Percentiles rank a stretch among this genome's conserved stretches.
These are phyloP conservation scores for Citrus sp. DNA, from an alignment of 345 rosid species.

Conservation along the genomic window DNA sequence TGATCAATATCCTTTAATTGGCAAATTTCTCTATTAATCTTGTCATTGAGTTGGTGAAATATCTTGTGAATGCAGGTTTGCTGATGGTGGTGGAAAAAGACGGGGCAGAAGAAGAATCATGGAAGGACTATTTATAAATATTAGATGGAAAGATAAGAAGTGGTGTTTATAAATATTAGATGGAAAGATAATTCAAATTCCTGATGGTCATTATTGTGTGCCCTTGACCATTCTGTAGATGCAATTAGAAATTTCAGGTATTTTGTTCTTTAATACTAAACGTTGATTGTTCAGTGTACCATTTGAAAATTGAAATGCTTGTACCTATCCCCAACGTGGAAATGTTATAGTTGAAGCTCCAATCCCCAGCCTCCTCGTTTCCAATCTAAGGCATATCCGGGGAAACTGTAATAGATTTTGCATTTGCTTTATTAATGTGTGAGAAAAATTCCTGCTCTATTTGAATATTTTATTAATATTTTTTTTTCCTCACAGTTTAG, in stretches of 20 bases:
- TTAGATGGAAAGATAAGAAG: too few species aligned
- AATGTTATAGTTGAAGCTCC: background rate
- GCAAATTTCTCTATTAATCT: background rate
- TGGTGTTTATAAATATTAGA: background rate
- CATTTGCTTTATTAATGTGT: too few species aligned
- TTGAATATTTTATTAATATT: too few species aligned
- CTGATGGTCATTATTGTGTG: background rate
- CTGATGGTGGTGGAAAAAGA: background rate
- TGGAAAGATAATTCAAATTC: background rate
- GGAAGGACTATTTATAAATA: background rate
- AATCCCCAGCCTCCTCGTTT: background rate
- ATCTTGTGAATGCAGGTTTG: background rate
- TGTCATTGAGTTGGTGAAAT: background rate
- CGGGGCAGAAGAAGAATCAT: background rate
- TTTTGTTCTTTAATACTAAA: background rate
- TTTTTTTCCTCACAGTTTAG: too few species aligned
- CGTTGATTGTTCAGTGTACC: background rate
- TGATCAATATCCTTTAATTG: background rate
- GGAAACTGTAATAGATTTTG: background rate
- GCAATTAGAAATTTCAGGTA: background rate
- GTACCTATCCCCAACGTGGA: too few species aligned
- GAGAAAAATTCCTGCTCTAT: too few species aligned
- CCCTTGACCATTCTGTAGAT: background rate
- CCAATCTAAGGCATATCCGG: background rate
- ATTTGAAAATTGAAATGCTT: background rate